Evolutionary conservation across 1,139 yeast genomes (phyloP), one percentile per base, ranked within the genome.

Genomic region (Lodderomyces metapsilosis): DNA sequence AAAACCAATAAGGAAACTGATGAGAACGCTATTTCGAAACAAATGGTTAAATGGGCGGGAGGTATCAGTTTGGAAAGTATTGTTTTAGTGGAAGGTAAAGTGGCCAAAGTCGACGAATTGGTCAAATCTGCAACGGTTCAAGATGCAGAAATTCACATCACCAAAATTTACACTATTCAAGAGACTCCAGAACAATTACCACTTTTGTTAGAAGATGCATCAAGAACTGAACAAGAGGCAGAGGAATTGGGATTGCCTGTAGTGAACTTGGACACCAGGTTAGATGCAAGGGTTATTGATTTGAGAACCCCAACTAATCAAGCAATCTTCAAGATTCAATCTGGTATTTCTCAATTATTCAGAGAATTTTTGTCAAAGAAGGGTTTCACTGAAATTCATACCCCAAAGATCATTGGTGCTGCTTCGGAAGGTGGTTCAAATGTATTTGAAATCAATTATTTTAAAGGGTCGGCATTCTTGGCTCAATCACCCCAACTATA

Each of bases 401-500:
- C 98, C 10, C 99, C 99, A 48, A 92, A 92, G 70, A 74, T 92
- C 56, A 78, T 92, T 60, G 96, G 94, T 53, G 89, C 98, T 39
- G 88, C 98, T 30, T 85, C 96, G 47, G 99, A 92, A 74, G 97
- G 98, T 63, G 99, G 99, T 52, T 81, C 97, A 47, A 91, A 89
- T 62, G 98, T 94, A 37, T 92, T 92, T 70, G 95, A 88, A 68
- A 84, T 92, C 48, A 75, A 85, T 40, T 94, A 94, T 70, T 94
- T 92, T 77, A 91, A 92, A 67, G 82, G 91, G 47, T 82, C 84
- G 49, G 98, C 98, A 7, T 92, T 78, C 68, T 74, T 92, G 60
- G 98, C 99, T 24, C 99, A 92, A 74, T 88, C 97, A 35, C 99
- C 99, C 40, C 99, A 92, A 74, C 78, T 92, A 54, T 88, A 92